Conservation (phyloP, 495 filamentous ascomycete genomes). For the Xylaria bambusicola region DNA sequence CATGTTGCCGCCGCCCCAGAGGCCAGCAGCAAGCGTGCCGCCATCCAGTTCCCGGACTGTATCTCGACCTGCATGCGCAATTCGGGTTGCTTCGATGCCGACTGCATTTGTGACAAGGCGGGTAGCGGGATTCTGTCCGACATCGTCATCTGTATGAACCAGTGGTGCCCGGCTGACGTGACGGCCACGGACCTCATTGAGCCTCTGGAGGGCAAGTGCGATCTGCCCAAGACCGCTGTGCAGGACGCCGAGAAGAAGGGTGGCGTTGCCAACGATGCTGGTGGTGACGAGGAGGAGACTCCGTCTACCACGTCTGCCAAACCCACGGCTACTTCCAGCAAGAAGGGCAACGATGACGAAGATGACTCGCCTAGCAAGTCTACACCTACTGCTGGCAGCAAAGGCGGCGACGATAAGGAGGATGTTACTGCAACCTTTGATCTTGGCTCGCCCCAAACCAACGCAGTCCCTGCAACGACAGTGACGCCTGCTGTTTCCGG, state of each 20-base stretch:
- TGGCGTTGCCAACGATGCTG: conserved; percentile 20
- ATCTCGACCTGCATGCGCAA: conserved; percentile 38
- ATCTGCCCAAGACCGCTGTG: conserved; percentile 29
- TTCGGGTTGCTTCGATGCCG: conserved; percentile 34
- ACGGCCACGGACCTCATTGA: conserved; percentile 30
- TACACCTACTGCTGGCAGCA: neutral
- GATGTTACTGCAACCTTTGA: conserved; percentile 7
- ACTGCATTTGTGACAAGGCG: conserved; percentile 40
- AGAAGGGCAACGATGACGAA: neutral
- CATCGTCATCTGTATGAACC: conserved; percentile 39
- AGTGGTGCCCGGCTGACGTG: conserved; percentile 32
- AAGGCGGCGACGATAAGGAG: conserved; percentile 1
- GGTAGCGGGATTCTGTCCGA: conserved; percentile 34
- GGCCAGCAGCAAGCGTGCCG: conserved; percentile 20
- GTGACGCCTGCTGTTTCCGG: conserved; percentile 11
- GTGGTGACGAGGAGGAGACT: conserved; percentile 5
- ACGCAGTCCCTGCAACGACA: neutral
- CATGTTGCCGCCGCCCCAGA: conserved; percentile 21
- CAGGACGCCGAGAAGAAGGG: conserved; percentile 24
- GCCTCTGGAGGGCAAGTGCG: conserved; percentile 33
- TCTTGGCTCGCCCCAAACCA: conserved; percentile 4
- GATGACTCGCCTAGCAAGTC: neutral
- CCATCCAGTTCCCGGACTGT: conserved; percentile 26
- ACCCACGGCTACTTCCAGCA: conserved; percentile 9
- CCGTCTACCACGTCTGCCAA: conserved; percentile 14